These are phyloP conservation scores for Beta vulgaris DNA, from an alignment of 148 eudicot species.

Conservation along the genomic window DNA sequence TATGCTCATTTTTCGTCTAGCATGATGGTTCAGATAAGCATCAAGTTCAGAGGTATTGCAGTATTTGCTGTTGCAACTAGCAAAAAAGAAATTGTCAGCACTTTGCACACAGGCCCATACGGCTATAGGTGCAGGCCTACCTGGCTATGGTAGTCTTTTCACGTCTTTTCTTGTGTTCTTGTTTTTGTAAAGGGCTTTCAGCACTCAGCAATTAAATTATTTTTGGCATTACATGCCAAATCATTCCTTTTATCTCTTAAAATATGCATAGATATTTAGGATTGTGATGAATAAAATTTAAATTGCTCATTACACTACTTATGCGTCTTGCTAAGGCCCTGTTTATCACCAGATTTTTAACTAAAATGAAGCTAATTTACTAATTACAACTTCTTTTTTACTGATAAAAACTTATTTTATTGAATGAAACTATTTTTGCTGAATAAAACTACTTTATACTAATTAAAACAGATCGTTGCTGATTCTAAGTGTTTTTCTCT, in stretches of 20 bases:
- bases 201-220: background rate
- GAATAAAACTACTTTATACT: too few species aligned
- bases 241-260: background rate
- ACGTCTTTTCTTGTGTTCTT: background rate
- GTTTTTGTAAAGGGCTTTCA: background rate
- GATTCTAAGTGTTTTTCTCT: too few species aligned
- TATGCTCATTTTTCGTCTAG: background rate
- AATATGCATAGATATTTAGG: background rate
- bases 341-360: too few species aligned
- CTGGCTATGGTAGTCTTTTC: background rate
- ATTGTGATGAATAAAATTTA: background rate
- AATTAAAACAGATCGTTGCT: too few species aligned
- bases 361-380: too few species aligned
- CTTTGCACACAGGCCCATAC: background rate
- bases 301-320: background rate
- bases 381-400: too few species aligned
- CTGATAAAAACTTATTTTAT: too few species aligned
- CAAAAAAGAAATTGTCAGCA: background rate
- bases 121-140: background rate
- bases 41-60: background rate
- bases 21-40: background rate
- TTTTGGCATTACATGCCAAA: background rate
- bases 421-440: too few species aligned
- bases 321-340: background rate
- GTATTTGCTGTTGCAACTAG: background rate